These are phyloP conservation scores for Neophaeococcomyces mojaviensis DNA, from an alignment of 2,329 filamentous ascomycete genomes.

Conservation along the genomic window DNA sequence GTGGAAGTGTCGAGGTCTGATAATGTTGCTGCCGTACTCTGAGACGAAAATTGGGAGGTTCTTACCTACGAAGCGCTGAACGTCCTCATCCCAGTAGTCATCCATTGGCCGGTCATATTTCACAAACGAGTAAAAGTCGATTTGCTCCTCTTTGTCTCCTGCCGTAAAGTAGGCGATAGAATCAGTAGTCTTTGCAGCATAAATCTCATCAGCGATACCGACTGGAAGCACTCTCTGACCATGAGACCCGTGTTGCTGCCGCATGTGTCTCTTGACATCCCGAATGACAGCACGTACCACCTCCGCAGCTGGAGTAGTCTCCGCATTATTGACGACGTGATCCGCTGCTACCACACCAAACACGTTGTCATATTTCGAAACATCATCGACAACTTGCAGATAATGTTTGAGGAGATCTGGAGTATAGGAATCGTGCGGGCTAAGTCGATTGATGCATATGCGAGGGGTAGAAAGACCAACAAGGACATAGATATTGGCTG, in stretches of 20 bases:
- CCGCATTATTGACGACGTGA: slow-evolving; percentile 64
- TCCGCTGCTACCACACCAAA: slow-evolving; percentile 76
- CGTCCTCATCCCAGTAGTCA: not conserved
- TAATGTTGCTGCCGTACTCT: slow-evolving; percentile 81
- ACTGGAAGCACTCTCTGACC: slow-evolving; percentile 54
- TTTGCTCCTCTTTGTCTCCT: slow-evolving; percentile 2
- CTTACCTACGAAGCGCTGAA: not conserved
- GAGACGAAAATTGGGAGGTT: slow-evolving; percentile 77
- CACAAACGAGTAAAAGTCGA: slow-evolving; percentile 46
- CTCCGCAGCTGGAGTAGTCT: slow-evolving; percentile 58
- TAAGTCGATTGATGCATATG: slow-evolving; percentile 73
- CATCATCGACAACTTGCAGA: slow-evolving; percentile 78
- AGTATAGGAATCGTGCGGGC: slow-evolving; percentile 71
- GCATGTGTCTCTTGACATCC: slow-evolving; percentile 59
- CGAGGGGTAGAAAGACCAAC: slow-evolving; percentile 79
- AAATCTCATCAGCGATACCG: slow-evolving; percentile 60
- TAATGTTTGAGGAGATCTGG: slow-evolving; percentile 72
- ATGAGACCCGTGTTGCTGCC: slow-evolving; percentile 34
- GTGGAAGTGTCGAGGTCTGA: slow-evolving; percentile 63
- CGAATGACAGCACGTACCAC: slow-evolving; percentile 71
- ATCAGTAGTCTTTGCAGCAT: not conserved
- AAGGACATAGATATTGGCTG: slow-evolving; percentile 83
- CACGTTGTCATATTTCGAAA: slow-evolving; percentile 74
- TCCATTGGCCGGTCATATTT: slow-evolving; percentile 54
- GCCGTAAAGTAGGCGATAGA: slow-evolving; percentile 8